Conservation (phyloP, 495 filamentous ascomycete genomes). For the Penicillium paxilli region DNA sequence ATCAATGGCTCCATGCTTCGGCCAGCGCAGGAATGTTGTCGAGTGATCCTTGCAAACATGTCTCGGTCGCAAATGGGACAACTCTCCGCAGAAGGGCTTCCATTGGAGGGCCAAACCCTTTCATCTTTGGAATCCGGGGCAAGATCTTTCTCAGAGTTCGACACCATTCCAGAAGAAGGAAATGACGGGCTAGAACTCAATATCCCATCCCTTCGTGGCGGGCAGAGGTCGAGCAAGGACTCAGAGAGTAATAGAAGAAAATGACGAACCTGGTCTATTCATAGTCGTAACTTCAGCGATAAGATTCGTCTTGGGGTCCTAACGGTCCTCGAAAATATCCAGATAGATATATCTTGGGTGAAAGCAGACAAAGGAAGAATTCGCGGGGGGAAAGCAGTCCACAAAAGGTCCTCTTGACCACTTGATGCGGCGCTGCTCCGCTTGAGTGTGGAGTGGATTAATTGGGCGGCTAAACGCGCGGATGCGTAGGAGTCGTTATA, state of each 20-base stretch:
- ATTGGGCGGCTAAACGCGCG: constrained; percentile 41
- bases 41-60: constrained; percentile 20
- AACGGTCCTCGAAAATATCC: constrained; percentile 11
- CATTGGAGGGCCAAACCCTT: constrained; percentile 22
- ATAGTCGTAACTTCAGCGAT: constrained; percentile 21
- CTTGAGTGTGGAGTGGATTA: constrained; percentile 39
- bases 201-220: constrained; percentile 8
- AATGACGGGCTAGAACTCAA: background rate
- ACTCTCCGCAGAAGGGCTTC: constrained; percentile 19
- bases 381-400: constrained; percentile 25
- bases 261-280: constrained; percentile 47
- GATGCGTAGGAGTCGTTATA: constrained; percentile 27
- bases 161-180: background rate
- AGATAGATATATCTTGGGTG: constrained; percentile 1
- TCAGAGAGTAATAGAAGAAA: constrained; percentile 21
- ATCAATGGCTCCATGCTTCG: constrained; percentile 14
- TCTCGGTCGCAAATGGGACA: constrained; percentile 30
- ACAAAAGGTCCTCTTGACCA: constrained; percentile 33
- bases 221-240: constrained; percentile 9
- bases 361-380: constrained; percentile 13
- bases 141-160: background rate
- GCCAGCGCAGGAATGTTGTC: constrained; percentile 18
- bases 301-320: background rate
- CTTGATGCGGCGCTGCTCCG: constrained; percentile 39
- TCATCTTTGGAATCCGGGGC: background rate